Evolutionary conservation across 768 basidiomycete species (phyloP).

Genomic region (Pleurotus cornucopiae): DNA sequence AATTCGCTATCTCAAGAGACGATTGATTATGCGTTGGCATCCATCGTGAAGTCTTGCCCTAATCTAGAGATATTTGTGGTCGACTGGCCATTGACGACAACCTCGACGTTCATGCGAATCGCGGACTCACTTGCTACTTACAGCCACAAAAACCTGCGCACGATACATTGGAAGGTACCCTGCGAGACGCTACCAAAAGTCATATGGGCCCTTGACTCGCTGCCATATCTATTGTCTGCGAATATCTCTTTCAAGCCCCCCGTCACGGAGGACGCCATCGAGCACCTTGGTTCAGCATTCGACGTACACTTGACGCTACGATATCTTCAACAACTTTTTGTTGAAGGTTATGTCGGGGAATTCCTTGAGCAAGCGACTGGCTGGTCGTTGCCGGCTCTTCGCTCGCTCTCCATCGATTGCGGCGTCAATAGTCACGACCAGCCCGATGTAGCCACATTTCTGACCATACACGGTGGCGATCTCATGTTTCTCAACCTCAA

Average conservation of each 20-base stretch:
- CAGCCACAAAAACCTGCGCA: slow-evolving; percentile 48
- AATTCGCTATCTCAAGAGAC: slow-evolving; percentile 40
- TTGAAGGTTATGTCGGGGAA: slow-evolving; percentile 57
- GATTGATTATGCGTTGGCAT: slow-evolving; percentile 49
- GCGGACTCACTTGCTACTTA: slow-evolving; percentile 57
- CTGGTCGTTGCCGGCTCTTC: slow-evolving; percentile 64
- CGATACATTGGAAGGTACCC: slow-evolving; percentile 58
- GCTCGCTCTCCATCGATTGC: slow-evolving; percentile 54
- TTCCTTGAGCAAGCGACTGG: slow-evolving; percentile 66
- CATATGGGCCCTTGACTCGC: slow-evolving; percentile 66
- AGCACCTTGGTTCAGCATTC: slow-evolving; percentile 58
- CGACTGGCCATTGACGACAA: slow-evolving; percentile 54
- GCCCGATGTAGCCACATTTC: slow-evolving; percentile 59
- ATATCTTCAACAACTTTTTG: slow-evolving; percentile 56
- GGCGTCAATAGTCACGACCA: slow-evolving; percentile 39
- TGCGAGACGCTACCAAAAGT: slow-evolving; percentile 54
- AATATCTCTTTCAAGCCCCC: slow-evolving; percentile 49
- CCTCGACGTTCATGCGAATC: slow-evolving; percentile 52
- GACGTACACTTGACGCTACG: slow-evolving; percentile 51
- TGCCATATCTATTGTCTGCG: slow-evolving; percentile 52
- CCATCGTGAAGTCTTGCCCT: slow-evolving; percentile 61
- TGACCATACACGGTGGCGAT: slow-evolving; percentile 49
- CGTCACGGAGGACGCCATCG: slow-evolving; percentile 25
- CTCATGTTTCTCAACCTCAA: slow-evolving; percentile 67
- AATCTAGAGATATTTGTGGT: slow-evolving; percentile 73